Base-by-base conservation (phyloP, 2,329 filamentous ascomycete species). In the Aspergillus tamarii region DNA sequence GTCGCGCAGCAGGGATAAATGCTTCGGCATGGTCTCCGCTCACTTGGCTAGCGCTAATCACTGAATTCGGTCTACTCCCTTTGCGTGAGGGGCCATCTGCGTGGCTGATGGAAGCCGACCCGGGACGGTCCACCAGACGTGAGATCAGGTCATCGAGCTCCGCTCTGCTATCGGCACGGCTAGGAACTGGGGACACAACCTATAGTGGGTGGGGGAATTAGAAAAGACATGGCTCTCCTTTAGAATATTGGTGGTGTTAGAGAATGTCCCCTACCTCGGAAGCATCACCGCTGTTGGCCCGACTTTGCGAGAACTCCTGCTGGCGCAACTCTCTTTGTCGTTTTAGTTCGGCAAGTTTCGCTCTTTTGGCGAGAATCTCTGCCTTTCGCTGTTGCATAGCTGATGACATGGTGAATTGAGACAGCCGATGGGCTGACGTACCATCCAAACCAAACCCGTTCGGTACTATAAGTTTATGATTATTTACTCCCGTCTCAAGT, bases 341-440 rank as follows among this genome's bases (percentile, higher is more conserved):
- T 83, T 97, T 97, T 69, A 99, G 87, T 85, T 98, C 95, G 57
- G 92, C 94, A 73, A 99, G 92, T 84, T 95, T 97, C 67, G 94
- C 94, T 84, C 92, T 94, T 83, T 99, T 99, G 71, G 93, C 94
- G 72, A 95, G 84, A 71, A 99, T 97, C 84, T 99, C 95, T 84
- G 97, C 93, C 83, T 93, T 91, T 73, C 94, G 91, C 85, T 94
- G 83, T 77, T 88, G 90, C 82, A 78, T 76, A 32, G 71, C 72
- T 59, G 73, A 71, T 55, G 74, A 73, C 73, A 76, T 77, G 62
- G 60, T 71, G 64, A 32, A 36, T 28, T 21, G 59, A 65, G 62
- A 53, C 48, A 52, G 48, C 48, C 48, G 19, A 52, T 11, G 48
- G 48, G 48, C 48, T 52, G 48, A n/a, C 28, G 26, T 52, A 32